Conservation (phyloP, 768 basidiomycete genomes). For the Boletus fagicola region DNA sequence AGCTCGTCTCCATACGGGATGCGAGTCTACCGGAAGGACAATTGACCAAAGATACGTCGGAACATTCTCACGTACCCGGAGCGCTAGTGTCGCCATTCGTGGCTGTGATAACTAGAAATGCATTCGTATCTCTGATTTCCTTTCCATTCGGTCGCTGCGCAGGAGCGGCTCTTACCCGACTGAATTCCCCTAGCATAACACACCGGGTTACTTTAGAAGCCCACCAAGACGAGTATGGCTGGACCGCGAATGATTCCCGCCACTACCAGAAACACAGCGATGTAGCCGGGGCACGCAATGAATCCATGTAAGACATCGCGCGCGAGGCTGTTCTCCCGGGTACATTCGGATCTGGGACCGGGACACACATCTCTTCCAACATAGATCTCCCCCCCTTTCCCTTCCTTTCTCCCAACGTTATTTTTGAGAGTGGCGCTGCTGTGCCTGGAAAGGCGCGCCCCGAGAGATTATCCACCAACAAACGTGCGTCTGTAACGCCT, state of each 20-base stretch:
- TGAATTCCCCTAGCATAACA: not conserved
- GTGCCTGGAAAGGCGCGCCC: not conserved
- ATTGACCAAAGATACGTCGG: not conserved
- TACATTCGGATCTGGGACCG: not conserved
- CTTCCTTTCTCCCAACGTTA: not conserved
- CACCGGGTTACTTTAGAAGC: not conserved
- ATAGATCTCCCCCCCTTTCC: not conserved
- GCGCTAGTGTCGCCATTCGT: not conserved
- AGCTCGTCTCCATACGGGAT: too few species aligned
- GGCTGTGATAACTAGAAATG: not conserved
- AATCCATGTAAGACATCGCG: not conserved
- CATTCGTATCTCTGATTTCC: not conserved
- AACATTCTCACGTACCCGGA: not conserved
- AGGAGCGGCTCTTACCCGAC: not conserved
- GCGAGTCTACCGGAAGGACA: not conserved
- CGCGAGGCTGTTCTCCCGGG: not conserved
- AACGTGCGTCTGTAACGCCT: not conserved
- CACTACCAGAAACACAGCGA: not conserved
- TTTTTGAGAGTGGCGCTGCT: not conserved
- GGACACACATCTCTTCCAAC: not conserved
- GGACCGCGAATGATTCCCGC: not conserved
- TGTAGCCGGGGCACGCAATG: not conserved
- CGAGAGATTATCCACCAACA: not conserved
- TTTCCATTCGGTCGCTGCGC: not conserved
- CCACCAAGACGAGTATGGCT: not conserved